These are phyloP conservation scores for Cinnamomum micranthum DNA, from an alignment of 164 flowering plant genomes.

Conservation along the genomic window DNA sequence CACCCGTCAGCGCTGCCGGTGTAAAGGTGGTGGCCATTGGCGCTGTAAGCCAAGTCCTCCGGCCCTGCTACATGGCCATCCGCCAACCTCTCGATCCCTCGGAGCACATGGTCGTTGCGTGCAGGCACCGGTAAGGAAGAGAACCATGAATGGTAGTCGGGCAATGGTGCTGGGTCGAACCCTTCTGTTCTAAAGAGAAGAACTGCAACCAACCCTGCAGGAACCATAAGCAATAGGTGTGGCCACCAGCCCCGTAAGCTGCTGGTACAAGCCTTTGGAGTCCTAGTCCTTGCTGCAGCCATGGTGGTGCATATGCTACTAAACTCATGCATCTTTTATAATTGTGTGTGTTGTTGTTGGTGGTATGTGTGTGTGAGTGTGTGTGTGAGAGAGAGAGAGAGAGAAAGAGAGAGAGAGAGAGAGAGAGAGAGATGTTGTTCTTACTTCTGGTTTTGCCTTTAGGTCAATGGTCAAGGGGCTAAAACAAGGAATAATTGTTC, in stretches of 20 bases:
- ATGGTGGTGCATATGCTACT: neutral
- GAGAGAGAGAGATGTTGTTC: no score
- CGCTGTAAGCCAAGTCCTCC: conserved; percentile 67
- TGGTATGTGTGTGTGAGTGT: no score
- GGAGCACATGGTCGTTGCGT: conserved; percentile 31
- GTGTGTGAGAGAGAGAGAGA: no score
- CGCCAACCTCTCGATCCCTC: conserved; percentile 44
- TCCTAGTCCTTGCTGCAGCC: neutral
- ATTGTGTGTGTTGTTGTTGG: no score
- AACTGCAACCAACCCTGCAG: conserved; percentile 22
- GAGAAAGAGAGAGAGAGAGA: no score
- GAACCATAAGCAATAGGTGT: conserved; percentile 9
- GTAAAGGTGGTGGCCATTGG: conserved; percentile 36
- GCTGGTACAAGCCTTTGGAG: neutral
- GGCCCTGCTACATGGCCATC: conserved; percentile 46
- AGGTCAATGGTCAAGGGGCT: no score
- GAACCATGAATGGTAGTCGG: conserved; percentile 24
- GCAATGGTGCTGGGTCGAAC: conserved; percentile 53
- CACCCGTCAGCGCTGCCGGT: conserved; percentile 77
- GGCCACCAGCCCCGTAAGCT: neutral
- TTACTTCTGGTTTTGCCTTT: no score
- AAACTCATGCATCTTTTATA: no score
- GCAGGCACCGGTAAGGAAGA: conserved; percentile 19
- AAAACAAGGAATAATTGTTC: no score
- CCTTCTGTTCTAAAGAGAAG: conserved; percentile 40